A percentile compares a stretch with the other conserved stretches of the same genome.
phyloP scores from a whole-genome alignment of 2,329 filamentous ascomycete genomes.

The Dactylellina parvicollis region DNA sequence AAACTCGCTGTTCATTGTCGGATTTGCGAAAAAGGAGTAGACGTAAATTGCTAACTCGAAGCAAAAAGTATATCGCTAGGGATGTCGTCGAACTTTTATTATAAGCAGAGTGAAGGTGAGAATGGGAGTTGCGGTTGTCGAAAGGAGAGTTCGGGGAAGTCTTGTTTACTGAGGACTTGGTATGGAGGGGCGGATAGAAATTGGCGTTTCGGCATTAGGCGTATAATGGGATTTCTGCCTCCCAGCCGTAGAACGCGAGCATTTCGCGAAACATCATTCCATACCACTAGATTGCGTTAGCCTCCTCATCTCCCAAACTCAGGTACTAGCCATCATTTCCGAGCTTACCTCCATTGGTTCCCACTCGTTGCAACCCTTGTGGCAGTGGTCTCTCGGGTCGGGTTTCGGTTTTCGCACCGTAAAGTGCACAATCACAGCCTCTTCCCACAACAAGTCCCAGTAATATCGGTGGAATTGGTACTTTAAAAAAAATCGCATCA shows the following conservation, averaged over 20 bases:
- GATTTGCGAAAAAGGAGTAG: not conserved
- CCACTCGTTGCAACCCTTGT: conserved; percentile 58
- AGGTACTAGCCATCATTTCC: not conserved
- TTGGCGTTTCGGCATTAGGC: conserved; percentile 41
- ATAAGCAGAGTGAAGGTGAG: not conserved
- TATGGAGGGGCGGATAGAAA: not conserved
- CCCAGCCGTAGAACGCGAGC: conserved; percentile 57
- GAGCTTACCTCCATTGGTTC: conserved; percentile 56
- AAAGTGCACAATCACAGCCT: conserved; percentile 58
- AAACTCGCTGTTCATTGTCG: conserved; percentile 36
- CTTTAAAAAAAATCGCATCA: conserved; percentile 35
- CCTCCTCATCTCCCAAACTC: not conserved
- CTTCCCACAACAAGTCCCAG: conserved; percentile 58
- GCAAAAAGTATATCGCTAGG: not conserved
- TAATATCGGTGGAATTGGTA: conserved; percentile 57
- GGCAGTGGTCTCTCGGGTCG: conserved; percentile 56
- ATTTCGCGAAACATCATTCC: conserved; percentile 62
- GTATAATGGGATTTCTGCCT: conserved; percentile 57
- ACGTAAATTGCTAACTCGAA: not conserved
- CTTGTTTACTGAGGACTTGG: not conserved
- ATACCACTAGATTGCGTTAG: conserved; percentile 61
- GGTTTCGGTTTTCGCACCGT: conserved; percentile 57
- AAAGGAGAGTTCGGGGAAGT: not conserved
- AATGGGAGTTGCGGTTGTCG: not conserved
- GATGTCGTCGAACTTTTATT: not conserved